Evolutionary conservation across 805 yeast genomes (phyloP), one percentile per base, ranked within the genome.

Genomic region (Lipomyces japonicus): DNA sequence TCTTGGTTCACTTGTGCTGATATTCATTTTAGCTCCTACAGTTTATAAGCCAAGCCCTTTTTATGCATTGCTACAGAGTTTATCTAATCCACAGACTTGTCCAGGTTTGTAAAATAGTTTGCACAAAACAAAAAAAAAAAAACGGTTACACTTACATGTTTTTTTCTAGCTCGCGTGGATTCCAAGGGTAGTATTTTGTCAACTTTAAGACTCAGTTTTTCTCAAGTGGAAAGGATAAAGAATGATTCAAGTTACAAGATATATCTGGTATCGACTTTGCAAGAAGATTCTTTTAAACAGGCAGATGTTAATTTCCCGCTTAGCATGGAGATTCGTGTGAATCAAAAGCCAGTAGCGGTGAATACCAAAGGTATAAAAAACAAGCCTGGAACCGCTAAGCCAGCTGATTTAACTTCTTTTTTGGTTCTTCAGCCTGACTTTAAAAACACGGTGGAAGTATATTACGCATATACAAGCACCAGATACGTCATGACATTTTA

Each of bases 291-390:
- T 25, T 39, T 21, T 22, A 37, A 59, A 19, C 62, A 61, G 28
- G 42, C 54, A 23, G 59, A 65, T 7, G 59, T 87, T 7, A 79
- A 77, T 58, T 90, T 80, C 59, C 97, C 97, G 0, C 71, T 69
- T 24, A 87, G 86, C 3, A 69, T 82, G 40, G 95, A 85, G 61
- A 70, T 90, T 2, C 73, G 72, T 36, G 73, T 85, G 35, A 87
- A 91, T 62, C 74, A 73, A 3, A 53, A 57, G 2, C 67, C 64
- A 14, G 63, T 83, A 1, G 75, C 74, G 36, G 81, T 75, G 32
- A 79, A 79, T 51, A 77, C 81, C 1, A 78, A 81, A 48, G 97
- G 97, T 0, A 69, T 89, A 26, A 87, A 87, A 62, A 84, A 83
- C 41, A 78, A 75, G 51, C 76, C 77, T 0, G 96, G 95, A 0